These are phyloP conservation scores for Curvularia sp. DNA, from an alignment of 2,329 filamentous ascomycete genomes.

Conservation along the genomic window DNA sequence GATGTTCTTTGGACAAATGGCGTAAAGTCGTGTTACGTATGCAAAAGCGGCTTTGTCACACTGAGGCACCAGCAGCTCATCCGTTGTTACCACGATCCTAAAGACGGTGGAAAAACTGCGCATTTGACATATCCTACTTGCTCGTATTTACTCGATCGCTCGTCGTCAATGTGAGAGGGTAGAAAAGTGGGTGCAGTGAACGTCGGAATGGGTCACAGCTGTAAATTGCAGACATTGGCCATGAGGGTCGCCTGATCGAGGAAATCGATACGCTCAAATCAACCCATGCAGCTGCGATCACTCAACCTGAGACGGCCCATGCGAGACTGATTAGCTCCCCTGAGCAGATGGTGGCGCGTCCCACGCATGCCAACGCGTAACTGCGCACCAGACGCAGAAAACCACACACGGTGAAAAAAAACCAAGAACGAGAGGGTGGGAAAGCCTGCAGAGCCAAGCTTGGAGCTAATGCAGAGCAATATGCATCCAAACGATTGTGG, in stretches of 20 bases:
- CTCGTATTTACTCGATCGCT: not conserved
- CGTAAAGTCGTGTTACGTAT: not conserved
- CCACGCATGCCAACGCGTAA: not conserved
- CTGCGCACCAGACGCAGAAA: not conserved
- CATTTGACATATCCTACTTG: not conserved
- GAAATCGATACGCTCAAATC: slow-evolving; percentile 1
- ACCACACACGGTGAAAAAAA: not conserved
- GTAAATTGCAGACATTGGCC: not conserved
- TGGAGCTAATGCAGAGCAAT: not conserved
- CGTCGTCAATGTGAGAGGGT: not conserved
- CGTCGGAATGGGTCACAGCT: not conserved
- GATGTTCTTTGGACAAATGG: not conserved
- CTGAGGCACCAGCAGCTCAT: not conserved
- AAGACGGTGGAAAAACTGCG: not conserved
- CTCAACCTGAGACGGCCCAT: not conserved
- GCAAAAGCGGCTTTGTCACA: not conserved
- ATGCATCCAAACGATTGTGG: not conserved
- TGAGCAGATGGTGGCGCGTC: slow-evolving; percentile 1
- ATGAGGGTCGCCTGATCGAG: not conserved
- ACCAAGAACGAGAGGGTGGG: not conserved
- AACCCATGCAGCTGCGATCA: not conserved
- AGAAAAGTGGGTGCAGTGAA: not conserved
- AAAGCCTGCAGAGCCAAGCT: not conserved
- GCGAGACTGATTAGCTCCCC: not conserved
- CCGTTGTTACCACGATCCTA: not conserved